phyloP scores from a whole-genome alignment of 2,329 filamentous ascomycete species.

The Phialophora macrospora region DNA sequence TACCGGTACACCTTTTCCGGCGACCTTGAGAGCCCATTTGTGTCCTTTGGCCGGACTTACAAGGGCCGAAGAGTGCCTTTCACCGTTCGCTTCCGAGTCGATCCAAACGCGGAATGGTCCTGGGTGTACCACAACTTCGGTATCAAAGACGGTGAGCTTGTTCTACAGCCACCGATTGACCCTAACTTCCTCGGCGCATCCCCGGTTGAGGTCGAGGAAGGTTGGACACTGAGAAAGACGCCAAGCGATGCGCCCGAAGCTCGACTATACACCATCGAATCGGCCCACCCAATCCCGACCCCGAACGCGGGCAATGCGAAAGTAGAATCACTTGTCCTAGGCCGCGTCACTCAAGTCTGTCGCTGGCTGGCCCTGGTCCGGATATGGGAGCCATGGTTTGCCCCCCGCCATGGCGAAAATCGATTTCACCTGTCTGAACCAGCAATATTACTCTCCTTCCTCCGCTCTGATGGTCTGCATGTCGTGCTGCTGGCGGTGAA shows the following conservation, averaged over 20 bases:
- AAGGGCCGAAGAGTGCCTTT: conserved; percentile 44
- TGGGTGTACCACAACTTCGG: conserved; percentile 52
- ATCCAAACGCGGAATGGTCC: conserved; percentile 47
- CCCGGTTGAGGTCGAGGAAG: conserved; percentile 44
- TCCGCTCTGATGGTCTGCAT: conserved; percentile 72
- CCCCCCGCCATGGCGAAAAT: conserved; percentile 78
- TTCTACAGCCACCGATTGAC: conserved; percentile 43
- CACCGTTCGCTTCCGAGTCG: conserved; percentile 51
- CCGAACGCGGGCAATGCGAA: conserved; percentile 63
- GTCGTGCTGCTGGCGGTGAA: conserved; percentile 80
- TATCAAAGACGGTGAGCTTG: conserved; percentile 49
- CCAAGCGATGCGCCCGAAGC: conserved; percentile 51
- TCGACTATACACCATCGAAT: conserved; percentile 46
- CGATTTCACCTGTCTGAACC: conserved; percentile 74
- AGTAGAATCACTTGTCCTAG: conserved; percentile 51
- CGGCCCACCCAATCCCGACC: conserved; percentile 47
- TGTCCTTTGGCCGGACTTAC: conserved; percentile 32
- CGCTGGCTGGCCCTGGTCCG: conserved; percentile 84
- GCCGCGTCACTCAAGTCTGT: conserved; percentile 58
- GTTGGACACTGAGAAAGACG: conserved; percentile 45
- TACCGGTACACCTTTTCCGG: conserved; percentile 44
- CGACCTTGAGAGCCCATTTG: conserved; percentile 36
- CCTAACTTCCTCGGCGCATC: conserved; percentile 38
- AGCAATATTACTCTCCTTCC: conserved; percentile 76
- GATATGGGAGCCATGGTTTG: conserved; percentile 78